phyloP scores from a whole-genome alignment of 805 yeast genomes.

The Pichia gijzeniarum region DNA sequence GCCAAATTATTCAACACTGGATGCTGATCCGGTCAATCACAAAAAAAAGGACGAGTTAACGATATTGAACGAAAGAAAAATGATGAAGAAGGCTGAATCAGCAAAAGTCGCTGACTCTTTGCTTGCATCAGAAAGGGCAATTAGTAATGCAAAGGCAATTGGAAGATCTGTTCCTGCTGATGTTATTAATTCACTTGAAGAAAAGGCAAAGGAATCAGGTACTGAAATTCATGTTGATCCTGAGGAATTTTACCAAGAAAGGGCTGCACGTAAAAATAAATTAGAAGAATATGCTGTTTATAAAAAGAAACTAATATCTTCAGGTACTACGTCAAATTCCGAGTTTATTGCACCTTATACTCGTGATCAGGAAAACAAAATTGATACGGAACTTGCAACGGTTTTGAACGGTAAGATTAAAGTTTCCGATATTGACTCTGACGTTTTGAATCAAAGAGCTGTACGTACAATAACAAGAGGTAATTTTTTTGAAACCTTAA shows the following conservation, averaged over 20 bases:
- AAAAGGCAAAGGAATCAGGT: constrained; percentile 32
- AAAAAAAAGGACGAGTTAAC: constrained; percentile 23
- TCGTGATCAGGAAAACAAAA: constrained; percentile 56
- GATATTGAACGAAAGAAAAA: constrained; percentile 21
- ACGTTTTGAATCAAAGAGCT: constrained; percentile 48
- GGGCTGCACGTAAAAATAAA: constrained; percentile 41
- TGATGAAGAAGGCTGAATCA: constrained; percentile 40
- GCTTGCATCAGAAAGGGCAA: constrained; percentile 52
- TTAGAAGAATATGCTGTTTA: constrained; percentile 53
- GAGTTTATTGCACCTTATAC: constrained; percentile 52
- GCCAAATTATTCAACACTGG: constrained; percentile 46
- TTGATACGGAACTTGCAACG: constrained; percentile 55
- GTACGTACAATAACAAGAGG: constrained; percentile 68
- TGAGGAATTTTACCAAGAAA: constrained; percentile 45
- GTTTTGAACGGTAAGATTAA: constrained; percentile 46
- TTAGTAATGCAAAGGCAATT: constrained; percentile 47
- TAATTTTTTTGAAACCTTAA: constrained; percentile 44
- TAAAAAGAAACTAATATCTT: constrained; percentile 54
- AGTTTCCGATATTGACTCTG: constrained; percentile 50
- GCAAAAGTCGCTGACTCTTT: constrained; percentile 49
- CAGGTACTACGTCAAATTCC: constrained; percentile 30
- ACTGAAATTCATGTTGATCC: constrained; percentile 38
- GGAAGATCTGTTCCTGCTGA: constrained; percentile 31
- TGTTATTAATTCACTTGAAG: constrained; percentile 25
- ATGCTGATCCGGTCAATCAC: neutral